These are phyloP conservation scores for Alternaria ethzedia DNA, from an alignment of 2,329 filamentous ascomycete species.

Conservation along the genomic window DNA sequence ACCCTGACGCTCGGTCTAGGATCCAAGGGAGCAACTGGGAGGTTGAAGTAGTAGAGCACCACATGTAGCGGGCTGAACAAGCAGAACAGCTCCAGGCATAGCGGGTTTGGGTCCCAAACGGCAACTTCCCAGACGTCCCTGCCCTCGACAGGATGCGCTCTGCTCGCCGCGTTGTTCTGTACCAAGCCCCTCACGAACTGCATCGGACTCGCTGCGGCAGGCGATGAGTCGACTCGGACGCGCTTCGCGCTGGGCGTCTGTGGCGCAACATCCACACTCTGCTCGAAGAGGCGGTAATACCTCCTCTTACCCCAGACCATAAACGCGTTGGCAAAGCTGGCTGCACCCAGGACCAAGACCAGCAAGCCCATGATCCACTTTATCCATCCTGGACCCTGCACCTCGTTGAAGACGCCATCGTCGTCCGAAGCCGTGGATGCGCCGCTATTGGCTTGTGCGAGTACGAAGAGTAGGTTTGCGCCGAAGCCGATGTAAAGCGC, in stretches of 20 bases:
- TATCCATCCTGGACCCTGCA: conserved; percentile 65
- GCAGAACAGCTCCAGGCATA: conserved; percentile 82
- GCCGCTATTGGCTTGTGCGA: conserved; percentile 80
- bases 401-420: conserved; percentile 81
- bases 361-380: conserved; percentile 70
- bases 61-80: conserved; percentile 93
- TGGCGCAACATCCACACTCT: conserved; percentile 75
- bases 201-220: conserved; percentile 77
- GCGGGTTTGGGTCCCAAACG: conserved; percentile 90
- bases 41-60: conserved; percentile 85
- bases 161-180: conserved; percentile 74
- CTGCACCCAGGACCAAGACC: conserved; percentile 70
- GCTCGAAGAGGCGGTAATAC: conserved; percentile 90
- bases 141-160: conserved; percentile 80
- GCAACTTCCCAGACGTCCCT: conserved; percentile 94
- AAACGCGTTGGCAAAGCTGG: conserved; percentile 77
- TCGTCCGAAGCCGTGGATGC: conserved; percentile 55
- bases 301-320: conserved; percentile 83
- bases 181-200: conserved; percentile 73
- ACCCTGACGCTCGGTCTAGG: conserved; percentile 85
- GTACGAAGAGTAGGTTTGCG: conserved; percentile 79
- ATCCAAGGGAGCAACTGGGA: conserved; percentile 78
- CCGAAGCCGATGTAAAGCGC: conserved; percentile 76
- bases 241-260: conserved; percentile 85
- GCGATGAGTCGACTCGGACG: conserved; percentile 86